Percentiles rank a stretch among this genome's conserved stretches.
phyloP scores from a whole-genome alignment of 306 rosid genomes.

The Sicyos edulis region DNA sequence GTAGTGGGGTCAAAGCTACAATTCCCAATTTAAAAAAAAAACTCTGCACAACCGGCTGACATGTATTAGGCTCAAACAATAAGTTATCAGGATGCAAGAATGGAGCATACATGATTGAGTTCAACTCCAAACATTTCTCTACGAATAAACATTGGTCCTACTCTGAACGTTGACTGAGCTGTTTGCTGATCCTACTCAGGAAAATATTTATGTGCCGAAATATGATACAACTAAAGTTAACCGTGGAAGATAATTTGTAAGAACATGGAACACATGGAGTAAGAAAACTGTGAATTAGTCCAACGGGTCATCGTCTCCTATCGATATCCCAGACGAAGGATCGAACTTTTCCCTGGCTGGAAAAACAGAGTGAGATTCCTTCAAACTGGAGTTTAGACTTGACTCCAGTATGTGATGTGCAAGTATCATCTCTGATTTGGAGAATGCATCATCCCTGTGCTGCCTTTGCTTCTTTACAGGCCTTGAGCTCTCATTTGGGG shows the following conservation, averaged over 20 bases:
- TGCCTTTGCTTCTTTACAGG: slow-evolving; percentile 51
- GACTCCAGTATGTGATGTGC: slow-evolving; percentile 89
- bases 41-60: neutral
- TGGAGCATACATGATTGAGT: too few relatives aligned
- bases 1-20: too few relatives aligned
- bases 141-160: neutral
- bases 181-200: neutral
- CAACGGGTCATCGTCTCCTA: slow-evolving; percentile 37
- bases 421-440: slow-evolving; percentile 54
- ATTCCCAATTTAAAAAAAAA: too few relatives aligned
- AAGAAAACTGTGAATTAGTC: slow-evolving; percentile 12
- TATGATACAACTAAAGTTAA: slow-evolving; percentile 2
- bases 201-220: neutral
- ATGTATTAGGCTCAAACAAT: neutral
- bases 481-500: slow-evolving; percentile 55
- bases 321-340: slow-evolving; percentile 41
- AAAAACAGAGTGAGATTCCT: slow-evolving; percentile 40
- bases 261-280: neutral
- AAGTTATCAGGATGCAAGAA: neutral
- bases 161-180: neutral
- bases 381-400: slow-evolving; percentile 58
- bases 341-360: slow-evolving; percentile 51
- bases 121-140: too few relatives aligned
- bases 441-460: slow-evolving; percentile 37
- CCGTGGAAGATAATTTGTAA: slow-evolving; percentile 1